Percentiles rank a stretch among this genome's conserved stretches.
Evolutionary conservation across 179 eudicot genomes (phyloP).

Genomic region (Beta lomatogona): DNA sequence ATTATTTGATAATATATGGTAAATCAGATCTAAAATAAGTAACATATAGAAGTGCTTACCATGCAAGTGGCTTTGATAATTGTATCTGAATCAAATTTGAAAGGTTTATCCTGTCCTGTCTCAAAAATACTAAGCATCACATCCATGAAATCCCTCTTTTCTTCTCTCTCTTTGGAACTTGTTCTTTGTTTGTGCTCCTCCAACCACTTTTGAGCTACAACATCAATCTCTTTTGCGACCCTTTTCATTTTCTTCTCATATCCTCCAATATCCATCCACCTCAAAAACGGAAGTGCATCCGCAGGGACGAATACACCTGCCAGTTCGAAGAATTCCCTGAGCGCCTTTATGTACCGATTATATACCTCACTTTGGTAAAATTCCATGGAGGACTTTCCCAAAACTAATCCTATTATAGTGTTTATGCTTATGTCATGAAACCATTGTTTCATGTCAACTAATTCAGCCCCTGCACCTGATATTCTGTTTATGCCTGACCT

Average conservation of each 20-base stretch:
- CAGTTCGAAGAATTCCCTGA: slow-evolving; percentile 35
- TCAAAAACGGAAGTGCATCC: slow-evolving; percentile 37
- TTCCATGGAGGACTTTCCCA: slow-evolving; percentile 25
- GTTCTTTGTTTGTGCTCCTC: slow-evolving; percentile 26
- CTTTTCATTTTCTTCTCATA: slow-evolving; percentile 39
- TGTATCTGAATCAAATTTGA: too few species aligned
- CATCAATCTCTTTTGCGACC: slow-evolving; percentile 31
- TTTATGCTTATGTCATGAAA: slow-evolving; percentile 31
- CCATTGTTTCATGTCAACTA: slow-evolving; percentile 33
- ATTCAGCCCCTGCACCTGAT: neutral
- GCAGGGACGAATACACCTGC: slow-evolving; percentile 25
- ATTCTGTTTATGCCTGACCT: neutral
- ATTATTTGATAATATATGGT: too few species aligned
- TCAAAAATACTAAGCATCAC: neutral
- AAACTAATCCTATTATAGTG: slow-evolving; percentile 17
- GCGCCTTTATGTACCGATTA: neutral
- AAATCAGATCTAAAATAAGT: too few species aligned
- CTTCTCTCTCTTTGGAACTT: neutral
- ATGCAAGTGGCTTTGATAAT: too few species aligned
- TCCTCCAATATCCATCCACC: slow-evolving; percentile 45
- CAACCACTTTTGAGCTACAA: slow-evolving; percentile 32
- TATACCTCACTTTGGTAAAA: slow-evolving; percentile 14
- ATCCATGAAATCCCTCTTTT: slow-evolving; percentile 33
- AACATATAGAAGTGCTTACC: too few species aligned
- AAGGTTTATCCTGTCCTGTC: too few species aligned